These are phyloP conservation scores for Xerocomus spinulosus DNA, from an alignment of 768 basidiomycete genomes.

Conservation along the genomic window DNA sequence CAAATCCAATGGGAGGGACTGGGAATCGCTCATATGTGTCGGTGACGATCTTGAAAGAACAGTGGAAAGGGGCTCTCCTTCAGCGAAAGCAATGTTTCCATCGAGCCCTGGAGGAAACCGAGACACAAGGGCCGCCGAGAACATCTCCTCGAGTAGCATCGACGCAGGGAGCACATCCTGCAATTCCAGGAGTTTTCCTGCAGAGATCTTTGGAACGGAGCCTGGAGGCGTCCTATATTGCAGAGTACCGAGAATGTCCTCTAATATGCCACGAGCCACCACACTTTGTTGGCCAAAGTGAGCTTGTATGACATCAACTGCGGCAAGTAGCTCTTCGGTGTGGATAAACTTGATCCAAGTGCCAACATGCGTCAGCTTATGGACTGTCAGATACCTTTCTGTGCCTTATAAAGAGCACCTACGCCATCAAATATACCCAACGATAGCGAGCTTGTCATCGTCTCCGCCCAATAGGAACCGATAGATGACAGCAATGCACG, in stretches of 20 bases:
- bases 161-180: slow-evolving; percentile 34
- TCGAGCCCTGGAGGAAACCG: slow-evolving; percentile 28
- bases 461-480: slow-evolving; percentile 40
- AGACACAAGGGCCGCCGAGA: slow-evolving; percentile 40
- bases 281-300: slow-evolving; percentile 1
- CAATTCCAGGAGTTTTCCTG: slow-evolving; percentile 39
- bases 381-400: background rate
- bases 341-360: slow-evolving; percentile 57
- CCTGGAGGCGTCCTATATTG: slow-evolving; percentile 4
- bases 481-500: slow-evolving; percentile 37
- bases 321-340: slow-evolving; percentile 36
- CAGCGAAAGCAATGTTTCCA: slow-evolving; percentile 13
- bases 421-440: slow-evolving; percentile 7
- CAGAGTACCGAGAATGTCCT: slow-evolving; percentile 37
- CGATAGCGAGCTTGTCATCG: slow-evolving; percentile 12
- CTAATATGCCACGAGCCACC: slow-evolving; percentile 25
- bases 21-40: background rate
- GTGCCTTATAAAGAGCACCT: background rate
- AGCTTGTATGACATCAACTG: slow-evolving; percentile 39
- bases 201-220: slow-evolving; percentile 16
- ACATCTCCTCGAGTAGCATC: slow-evolving; percentile 41
- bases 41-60: background rate
- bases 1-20: slow-evolving; percentile 17
- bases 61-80: slow-evolving; percentile 5
- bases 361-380: slow-evolving; percentile 11